A percentile compares a stretch with the other conserved stretches of the same genome.
Conservation (phyloP, 1,284 basidiomycete species). For the Puccinia hordei region DNA sequence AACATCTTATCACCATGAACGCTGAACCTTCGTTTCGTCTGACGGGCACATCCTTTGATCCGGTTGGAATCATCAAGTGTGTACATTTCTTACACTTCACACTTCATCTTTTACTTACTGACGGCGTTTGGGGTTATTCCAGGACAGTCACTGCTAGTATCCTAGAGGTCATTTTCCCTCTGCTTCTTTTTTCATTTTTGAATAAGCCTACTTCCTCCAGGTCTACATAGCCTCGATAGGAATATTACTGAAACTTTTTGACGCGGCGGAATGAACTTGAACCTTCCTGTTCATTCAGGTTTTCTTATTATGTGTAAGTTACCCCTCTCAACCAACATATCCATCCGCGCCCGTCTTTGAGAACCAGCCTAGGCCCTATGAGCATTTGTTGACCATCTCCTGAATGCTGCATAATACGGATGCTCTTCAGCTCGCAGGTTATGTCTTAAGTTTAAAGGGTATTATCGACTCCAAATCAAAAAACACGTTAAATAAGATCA, state of each 20-base stretch:
- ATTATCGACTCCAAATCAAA: slow-evolving; percentile 61
- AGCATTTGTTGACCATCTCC: background rate
- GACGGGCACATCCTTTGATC: background rate
- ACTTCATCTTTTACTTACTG: too few relatives aligned
- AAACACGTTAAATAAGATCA: slow-evolving; percentile 52
- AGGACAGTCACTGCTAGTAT: slow-evolving; percentile 39
- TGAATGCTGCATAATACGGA: background rate
- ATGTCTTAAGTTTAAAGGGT: slow-evolving; percentile 59
- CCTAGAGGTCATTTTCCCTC: slow-evolving; percentile 14
- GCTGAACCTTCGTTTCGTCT: background rate
- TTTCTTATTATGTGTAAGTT: slow-evolving; percentile 46
- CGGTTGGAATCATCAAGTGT: slow-evolving; percentile 13
- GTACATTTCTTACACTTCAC: background rate
- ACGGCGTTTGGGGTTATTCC: too few relatives aligned
- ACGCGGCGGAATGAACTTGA: background rate
- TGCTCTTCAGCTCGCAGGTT: slow-evolving; percentile 58
- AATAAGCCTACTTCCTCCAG: background rate
- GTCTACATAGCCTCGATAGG: background rate
- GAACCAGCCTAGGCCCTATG: background rate
- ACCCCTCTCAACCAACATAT: background rate
- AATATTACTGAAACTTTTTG: background rate
- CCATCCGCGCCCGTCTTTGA: background rate
- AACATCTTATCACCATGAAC: background rate
- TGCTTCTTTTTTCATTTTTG: too few relatives aligned
- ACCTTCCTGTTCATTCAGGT: slow-evolving; percentile 18